phyloP scores from a whole-genome alignment of 495 filamentous ascomycete genomes.

The Emericellopsis terricola region DNA sequence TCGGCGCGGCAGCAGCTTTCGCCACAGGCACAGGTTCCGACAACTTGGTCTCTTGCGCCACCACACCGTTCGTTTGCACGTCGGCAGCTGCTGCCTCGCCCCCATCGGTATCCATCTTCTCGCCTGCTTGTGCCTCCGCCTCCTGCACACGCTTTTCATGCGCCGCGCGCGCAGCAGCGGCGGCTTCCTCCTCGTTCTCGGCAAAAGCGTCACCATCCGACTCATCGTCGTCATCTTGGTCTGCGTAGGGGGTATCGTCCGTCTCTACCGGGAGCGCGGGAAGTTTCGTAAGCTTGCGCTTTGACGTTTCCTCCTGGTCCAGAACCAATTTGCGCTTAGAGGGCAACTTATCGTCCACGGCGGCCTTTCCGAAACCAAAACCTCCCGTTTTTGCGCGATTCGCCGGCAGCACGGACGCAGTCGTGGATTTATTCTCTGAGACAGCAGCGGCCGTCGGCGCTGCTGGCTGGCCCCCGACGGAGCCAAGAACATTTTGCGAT shows the following conservation, averaged over 20 bases:
- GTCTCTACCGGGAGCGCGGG: constrained; percentile 54
- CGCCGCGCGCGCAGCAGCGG: constrained; percentile 62
- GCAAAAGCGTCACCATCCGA: constrained; percentile 61
- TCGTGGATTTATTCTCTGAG: too few relatives aligned
- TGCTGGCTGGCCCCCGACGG: constrained; percentile 11
- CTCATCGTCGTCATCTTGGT: constrained; percentile 46
- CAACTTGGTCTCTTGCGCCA: constrained; percentile 17
- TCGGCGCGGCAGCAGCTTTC: too few relatives aligned
- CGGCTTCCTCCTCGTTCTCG: constrained; percentile 71
- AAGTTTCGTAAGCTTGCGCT: constrained; percentile 75
- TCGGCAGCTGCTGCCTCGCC: constrained; percentile 15
- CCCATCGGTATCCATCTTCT: constrained; percentile 30
- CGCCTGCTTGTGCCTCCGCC: constrained; percentile 1
- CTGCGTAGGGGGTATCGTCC: constrained; percentile 36
- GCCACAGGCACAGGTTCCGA: constrained; percentile 8
- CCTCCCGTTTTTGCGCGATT: constrained; percentile 58
- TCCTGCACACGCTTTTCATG: constrained; percentile 31
- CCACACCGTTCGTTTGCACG: neutral
- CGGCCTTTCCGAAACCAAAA: constrained; percentile 63
- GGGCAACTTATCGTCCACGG: constrained; percentile 47
- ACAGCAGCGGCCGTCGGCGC: constrained; percentile 21
- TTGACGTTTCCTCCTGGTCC: constrained; percentile 69
- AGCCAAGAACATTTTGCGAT: constrained; percentile 9
- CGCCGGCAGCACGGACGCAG: constrained; percentile 36
- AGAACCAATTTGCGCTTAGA: constrained; percentile 64